Percentiles rank a stretch among this genome's conserved stretches.
These are phyloP conservation scores for Solanum sparsipilum DNA, from an alignment of 257 asterid genomes.

Conservation along the genomic window DNA sequence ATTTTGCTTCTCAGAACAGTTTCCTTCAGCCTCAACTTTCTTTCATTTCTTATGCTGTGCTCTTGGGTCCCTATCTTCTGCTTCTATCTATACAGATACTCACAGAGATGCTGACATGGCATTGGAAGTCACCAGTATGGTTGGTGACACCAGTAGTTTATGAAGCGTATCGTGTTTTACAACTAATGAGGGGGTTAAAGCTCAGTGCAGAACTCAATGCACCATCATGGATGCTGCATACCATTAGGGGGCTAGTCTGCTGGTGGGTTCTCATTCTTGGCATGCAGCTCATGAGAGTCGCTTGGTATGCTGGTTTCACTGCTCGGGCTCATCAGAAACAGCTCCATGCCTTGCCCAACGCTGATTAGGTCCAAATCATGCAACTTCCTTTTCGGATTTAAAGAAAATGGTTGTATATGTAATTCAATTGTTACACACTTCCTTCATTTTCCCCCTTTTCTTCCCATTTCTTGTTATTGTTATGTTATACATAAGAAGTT, in stretches of 20 bases:
- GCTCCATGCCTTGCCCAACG: conserved; percentile 10
- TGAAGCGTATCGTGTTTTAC: conserved; percentile 77
- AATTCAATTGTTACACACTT: background rate
- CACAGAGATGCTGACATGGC: conserved; percentile 95
- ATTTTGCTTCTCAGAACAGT: conserved; percentile 47
- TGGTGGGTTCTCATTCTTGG: conserved; percentile 94
- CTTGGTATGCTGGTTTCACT: conserved; percentile 90
- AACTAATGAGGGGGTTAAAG: conserved; percentile 87
- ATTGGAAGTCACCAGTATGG: conserved; percentile 97
- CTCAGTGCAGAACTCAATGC: conserved; percentile 67
- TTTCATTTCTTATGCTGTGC: conserved; percentile 47
- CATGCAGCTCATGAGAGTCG: conserved; percentile 93
- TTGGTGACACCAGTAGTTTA: conserved; percentile 76
- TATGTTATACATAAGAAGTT: background rate
- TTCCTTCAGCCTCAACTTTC: conserved; percentile 53
- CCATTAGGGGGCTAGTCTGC: conserved; percentile 69
- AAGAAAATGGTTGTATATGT: background rate
- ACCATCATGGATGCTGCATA: conserved; percentile 67
- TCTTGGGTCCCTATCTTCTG: conserved; percentile 88
- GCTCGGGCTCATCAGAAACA: conserved; percentile 28
- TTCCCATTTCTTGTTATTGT: background rate
- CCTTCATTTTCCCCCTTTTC: background rate
- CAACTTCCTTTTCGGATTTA: background rate
- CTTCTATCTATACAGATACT: conserved; percentile 64
- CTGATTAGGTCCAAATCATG: background rate